These are phyloP conservation scores for Trichophyton simii DNA, from an alignment of 2,329 filamentous ascomycete genomes.

Conservation along the genomic window DNA sequence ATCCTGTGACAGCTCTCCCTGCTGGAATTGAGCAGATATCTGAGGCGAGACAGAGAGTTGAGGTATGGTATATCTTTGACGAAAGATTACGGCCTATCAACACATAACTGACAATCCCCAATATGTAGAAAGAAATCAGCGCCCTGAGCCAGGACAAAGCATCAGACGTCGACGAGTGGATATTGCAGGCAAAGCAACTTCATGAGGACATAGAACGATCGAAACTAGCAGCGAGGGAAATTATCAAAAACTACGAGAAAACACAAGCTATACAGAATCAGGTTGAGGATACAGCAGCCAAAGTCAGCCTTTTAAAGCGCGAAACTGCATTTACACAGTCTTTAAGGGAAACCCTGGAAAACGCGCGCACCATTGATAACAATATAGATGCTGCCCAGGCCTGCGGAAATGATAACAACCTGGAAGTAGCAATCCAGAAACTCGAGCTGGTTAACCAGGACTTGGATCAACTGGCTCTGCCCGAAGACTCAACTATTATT, in stretches of 20 bases:
- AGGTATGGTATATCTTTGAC: slow-evolving; percentile 28
- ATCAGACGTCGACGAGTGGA: slow-evolving; percentile 74
- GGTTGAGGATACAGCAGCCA: slow-evolving; percentile 48
- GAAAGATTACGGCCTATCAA: neutral
- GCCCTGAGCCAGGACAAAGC: slow-evolving; percentile 63
- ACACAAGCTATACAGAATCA: slow-evolving; percentile 51
- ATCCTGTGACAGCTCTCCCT: slow-evolving; percentile 38
- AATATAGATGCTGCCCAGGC: slow-evolving; percentile 37
- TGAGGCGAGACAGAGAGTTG: slow-evolving; percentile 41
- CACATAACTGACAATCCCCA: neutral
- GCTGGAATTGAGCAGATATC: slow-evolving; percentile 40
- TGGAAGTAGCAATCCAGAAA: slow-evolving; percentile 37
- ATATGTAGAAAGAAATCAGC: slow-evolving; percentile 55
- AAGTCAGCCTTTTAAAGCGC: slow-evolving; percentile 43
- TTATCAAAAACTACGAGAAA: slow-evolving; percentile 63
- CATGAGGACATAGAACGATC: slow-evolving; percentile 76
- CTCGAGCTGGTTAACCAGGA: slow-evolving; percentile 31
- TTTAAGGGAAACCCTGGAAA: slow-evolving; percentile 39
- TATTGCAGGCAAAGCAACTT: slow-evolving; percentile 67
- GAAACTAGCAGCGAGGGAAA: slow-evolving; percentile 65
- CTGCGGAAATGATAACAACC: slow-evolving; percentile 33
- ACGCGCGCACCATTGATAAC: slow-evolving; percentile 39
- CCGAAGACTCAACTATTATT: slow-evolving; percentile 27
- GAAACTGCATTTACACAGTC: slow-evolving; percentile 49
- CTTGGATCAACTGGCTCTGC: slow-evolving; percentile 21